phyloP scores from a whole-genome alignment of 1,284 basidiomycete genomes.

The Trametes versicolor region DNA sequence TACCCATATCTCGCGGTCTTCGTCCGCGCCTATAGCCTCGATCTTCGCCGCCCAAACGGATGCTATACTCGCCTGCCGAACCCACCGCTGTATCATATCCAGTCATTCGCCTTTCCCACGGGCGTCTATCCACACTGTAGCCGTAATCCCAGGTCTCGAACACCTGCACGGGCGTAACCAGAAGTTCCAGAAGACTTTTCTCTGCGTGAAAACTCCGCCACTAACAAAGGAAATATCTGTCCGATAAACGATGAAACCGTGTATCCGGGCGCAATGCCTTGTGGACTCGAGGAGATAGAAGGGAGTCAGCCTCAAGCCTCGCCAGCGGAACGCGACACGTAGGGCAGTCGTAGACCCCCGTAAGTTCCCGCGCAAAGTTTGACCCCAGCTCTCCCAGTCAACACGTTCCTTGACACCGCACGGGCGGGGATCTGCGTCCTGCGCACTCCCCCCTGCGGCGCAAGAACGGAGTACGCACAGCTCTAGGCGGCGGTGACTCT shows the following conservation, averaged over 20 bases:
- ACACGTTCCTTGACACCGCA: neutral
- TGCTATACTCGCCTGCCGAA: neutral
- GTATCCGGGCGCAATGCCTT: no score
- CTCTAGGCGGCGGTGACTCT: no score
- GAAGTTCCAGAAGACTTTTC: neutral
- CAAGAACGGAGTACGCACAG: no score
- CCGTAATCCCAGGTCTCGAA: neutral
- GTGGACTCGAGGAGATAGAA: neutral
- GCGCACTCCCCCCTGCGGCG: neutral
- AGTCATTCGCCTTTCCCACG: neutral
- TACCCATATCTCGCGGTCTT: neutral
- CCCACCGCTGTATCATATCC: neutral
- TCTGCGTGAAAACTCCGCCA: neutral
- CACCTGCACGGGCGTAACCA: neutral
- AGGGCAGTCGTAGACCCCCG: neutral
- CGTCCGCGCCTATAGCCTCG: neutral
- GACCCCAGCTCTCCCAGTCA: conserved; percentile 15
- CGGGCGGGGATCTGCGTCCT: neutral
- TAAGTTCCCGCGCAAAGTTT: neutral
- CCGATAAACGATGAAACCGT: no score
- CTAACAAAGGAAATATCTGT: neutral
- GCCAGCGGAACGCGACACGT: no score
- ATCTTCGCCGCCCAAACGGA: neutral
- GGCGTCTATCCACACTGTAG: neutral
- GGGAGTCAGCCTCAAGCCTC: no score